Base-by-base conservation (phyloP, 148 eudicot species). In the Nyssa sinensis region DNA sequence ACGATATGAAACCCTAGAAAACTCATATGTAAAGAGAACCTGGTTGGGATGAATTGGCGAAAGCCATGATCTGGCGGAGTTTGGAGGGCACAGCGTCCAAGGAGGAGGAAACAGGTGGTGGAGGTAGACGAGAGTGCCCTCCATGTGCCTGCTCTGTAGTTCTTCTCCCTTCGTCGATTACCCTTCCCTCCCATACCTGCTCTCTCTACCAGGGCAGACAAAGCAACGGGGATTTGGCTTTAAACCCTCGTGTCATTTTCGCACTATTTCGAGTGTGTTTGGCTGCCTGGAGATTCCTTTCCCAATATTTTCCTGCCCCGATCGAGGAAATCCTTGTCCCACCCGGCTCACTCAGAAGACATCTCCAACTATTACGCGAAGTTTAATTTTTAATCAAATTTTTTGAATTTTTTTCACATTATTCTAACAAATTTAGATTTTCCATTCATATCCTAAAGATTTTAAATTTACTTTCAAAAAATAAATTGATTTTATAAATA, bases 101-200 rank as follows among this genome's bases (percentile, higher is more conserved):
- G 44, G 93, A 81, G 65, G 95, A 84, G 39, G 84, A 29, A 0
- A 63, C 66, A 16, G 98, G 98, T 16, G 98, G 98, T 3, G 97
- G 98, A 3, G 92, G 95, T 23, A 87, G 91, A 13, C 88, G 86
- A 64, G 64, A 81, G 71, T 79, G 51, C 30, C 85, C 93, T 35
- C 93, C 95, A 41, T 94, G 98, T 3, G 98, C 90, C n/a, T 9
- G 90, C 90, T 25, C 61, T 66, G 88, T 91, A 94, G 81, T 94
- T 94, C 84, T 90, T 92, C 84, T 90, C 97, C 78, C 98, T 87
- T 76, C 97, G 82, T 67, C 77, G 87, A 57, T 59, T 51, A 17
- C 89, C 98, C 82, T 88, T 92, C 31, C 97, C 97, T 64, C 87
- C 97, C 98, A 94, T 78, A 34, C 74, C 71, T 49, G 7, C 57